phyloP scores from a whole-genome alignment of 768 basidiomycete species.

The Pulveroboletus sp. region DNA sequence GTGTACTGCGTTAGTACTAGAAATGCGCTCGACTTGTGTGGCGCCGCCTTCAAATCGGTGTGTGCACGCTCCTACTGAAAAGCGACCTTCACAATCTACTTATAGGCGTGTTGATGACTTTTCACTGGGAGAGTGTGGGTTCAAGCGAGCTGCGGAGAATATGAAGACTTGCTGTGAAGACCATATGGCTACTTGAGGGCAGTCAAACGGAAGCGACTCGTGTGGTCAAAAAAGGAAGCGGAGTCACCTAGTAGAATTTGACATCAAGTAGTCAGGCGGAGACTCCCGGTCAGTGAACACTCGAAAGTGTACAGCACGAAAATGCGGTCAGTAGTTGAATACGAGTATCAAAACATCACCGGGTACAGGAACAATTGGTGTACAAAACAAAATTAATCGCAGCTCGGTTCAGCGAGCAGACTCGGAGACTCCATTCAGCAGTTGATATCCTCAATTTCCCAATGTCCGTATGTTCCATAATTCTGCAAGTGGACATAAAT shows the following conservation, averaged over 20 bases:
- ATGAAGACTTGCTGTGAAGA: not conserved
- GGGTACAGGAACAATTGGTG: too few relatives aligned
- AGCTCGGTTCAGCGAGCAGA: too few relatives aligned
- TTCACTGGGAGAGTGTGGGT: not conserved
- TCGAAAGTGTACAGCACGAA: not conserved
- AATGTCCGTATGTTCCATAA: conserved; percentile 19
- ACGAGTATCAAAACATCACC: not conserved
- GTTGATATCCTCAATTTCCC: conserved; percentile 20
- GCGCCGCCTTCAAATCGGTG: too few relatives aligned
- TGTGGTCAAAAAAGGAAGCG: not conserved
- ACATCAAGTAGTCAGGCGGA: too few relatives aligned
- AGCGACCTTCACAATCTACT: not conserved
- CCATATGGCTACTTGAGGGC: conserved; percentile 2
- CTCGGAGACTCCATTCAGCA: conserved; percentile 3
- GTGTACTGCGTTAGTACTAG: not conserved
- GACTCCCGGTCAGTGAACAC: too few relatives aligned
- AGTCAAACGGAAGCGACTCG: not conserved
- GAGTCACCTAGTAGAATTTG: too few relatives aligned
- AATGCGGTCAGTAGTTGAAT: not conserved
- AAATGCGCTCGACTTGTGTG: not conserved
- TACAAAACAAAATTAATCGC: too few relatives aligned
- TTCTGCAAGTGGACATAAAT: not conserved
- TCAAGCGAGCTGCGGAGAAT: not conserved
- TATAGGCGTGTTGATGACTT: not conserved
- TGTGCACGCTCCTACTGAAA: conserved; percentile 1